These are phyloP conservation scores for Cordyceps militaris DNA, from an alignment of 2,329 filamentous ascomycete genomes.

Conservation along the genomic window DNA sequence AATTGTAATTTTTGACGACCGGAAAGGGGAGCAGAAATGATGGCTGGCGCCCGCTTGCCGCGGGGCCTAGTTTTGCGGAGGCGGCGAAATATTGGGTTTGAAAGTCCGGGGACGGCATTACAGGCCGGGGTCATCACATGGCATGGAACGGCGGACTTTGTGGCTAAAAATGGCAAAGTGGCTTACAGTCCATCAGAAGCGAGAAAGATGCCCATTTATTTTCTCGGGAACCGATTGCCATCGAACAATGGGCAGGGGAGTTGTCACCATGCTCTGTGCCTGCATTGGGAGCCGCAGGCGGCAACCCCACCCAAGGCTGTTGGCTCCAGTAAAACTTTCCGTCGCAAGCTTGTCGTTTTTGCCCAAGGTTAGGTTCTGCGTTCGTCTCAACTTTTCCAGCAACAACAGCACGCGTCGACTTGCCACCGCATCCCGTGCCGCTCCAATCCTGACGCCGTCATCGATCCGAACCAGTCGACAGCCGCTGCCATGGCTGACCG, in stretches of 20 bases:
- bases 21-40: background rate
- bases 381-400: background rate
- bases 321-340: constrained; percentile 12
- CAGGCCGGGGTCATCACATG: background rate
- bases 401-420: background rate
- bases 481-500: constrained; percentile 21
- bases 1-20: too few species aligned
- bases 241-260: background rate
- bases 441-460: background rate
- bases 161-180: background rate
- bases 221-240: background rate
- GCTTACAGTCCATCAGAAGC: background rate
- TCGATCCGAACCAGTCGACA: background rate
- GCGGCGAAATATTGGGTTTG: constrained; percentile 1
- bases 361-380: background rate
- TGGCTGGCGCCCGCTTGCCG: background rate
- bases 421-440: background rate
- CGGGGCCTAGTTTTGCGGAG: background rate
- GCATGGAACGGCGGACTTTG: background rate
- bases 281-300: background rate
- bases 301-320: background rate
- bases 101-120: background rate
- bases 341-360: background rate
- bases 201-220: background rate
- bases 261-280: background rate